Evolutionary conservation across 73 alveolate species (phyloP).

Genomic region (Paramecium biaurelia): DNA sequence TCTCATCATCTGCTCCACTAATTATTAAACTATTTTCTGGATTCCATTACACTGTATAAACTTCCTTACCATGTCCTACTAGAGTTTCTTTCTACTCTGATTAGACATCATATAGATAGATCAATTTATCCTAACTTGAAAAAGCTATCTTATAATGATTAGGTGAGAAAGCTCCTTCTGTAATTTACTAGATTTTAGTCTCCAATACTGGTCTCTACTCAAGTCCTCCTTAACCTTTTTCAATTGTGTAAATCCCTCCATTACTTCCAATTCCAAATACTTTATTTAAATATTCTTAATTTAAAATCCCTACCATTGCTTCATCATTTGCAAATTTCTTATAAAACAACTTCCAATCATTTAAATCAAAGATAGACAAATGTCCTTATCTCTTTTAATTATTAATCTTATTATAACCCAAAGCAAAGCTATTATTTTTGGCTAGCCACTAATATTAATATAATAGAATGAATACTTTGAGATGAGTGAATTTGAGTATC

Average conservation of each 20-base stretch:
- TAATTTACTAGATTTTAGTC: not conserved
- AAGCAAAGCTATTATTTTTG: conserved; percentile 14
- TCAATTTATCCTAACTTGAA: not conserved
- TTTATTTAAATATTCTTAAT: conserved; percentile 9
- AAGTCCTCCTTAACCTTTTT: conserved; percentile 1
- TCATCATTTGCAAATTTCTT: conserved; percentile 40
- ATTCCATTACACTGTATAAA: conserved; percentile 16
- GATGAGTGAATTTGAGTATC: not conserved
- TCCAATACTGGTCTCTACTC: conserved; percentile 40
- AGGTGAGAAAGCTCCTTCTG: conserved; percentile 5
- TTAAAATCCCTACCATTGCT: conserved; percentile 29
- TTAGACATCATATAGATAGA: not conserved
- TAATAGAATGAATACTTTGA: not conserved
- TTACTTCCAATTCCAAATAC: conserved; percentile 36
- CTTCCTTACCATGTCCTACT: conserved; percentile 39
- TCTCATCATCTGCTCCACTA: conserved; percentile 53
- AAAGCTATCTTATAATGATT: conserved; percentile 14
- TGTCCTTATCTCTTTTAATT: conserved; percentile 20
- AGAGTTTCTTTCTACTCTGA: not conserved
- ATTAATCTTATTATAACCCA: conserved; percentile 26
- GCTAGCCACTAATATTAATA: not conserved
- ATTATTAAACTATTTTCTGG: not conserved
- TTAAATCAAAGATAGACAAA: not conserved
- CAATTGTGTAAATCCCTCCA: conserved; percentile 43
- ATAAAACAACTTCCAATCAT: conserved; percentile 36